Base-by-base conservation (phyloP, 495 filamentous ascomycete species). In the Penicillium lagena region DNA sequence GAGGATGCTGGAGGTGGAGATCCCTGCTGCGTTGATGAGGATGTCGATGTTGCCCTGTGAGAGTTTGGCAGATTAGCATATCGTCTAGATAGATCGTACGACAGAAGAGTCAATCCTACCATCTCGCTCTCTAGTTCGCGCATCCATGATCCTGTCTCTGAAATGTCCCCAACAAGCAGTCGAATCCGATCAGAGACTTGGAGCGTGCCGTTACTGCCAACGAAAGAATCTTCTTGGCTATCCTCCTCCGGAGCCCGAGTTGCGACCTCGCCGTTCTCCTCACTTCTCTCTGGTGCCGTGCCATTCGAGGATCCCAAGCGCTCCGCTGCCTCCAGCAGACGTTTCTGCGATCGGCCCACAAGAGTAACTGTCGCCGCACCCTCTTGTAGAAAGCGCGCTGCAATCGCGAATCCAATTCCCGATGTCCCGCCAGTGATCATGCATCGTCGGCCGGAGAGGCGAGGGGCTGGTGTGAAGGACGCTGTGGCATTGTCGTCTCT, bases 21-120 rank as follows among this genome's bases (percentile, higher is more conserved):
- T 65, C 12, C 89, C 89, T 1, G 89, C 89, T 12, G 82, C 82
- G 59, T 90, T 91, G 46, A 91, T 68, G 6, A 91, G 77, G 38
- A 89, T 70, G 54, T 89, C 79, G 36, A 82, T 64, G 17, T 50
- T 44, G 44, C 52, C 50, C 72, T 76, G 39, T 34, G 9, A 28
- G 39, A 31, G 14, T 10, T 51, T 13, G 36, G 28, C 12, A 37
- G 1, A 14, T 47, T 30, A 35, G 15, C 2, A 12, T 11, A 22
- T 4, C 7, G 22, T 17, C 12, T 30, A 17, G 30, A 2, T 12
- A 14, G 14, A n/a, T 22, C 9, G 28, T 28, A 2, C 10, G 2
- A 12, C 22, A 14, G 9, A 37, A 27, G 12, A 15, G 27, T 22
- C 22, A 29, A 34, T 22, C 56, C 33, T 49, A 77, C 73, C 62